Evolutionary conservation across 2,329 filamentous ascomycete genomes (phyloP), one percentile per base, ranked within the genome.

Genomic region (Nannizziopsis barbatae): DNA sequence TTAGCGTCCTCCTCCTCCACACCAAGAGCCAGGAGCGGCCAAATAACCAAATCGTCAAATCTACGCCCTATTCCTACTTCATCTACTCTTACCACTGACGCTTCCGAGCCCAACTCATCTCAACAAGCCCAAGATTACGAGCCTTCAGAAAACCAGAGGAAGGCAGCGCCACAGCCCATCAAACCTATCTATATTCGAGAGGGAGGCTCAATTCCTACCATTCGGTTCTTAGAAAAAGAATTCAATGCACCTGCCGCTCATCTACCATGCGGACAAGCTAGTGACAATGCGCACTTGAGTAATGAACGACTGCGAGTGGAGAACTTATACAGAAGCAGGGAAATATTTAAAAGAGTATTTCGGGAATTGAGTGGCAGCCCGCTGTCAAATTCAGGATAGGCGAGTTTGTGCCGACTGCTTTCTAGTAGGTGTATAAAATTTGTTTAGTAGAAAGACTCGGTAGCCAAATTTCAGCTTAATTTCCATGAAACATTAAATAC

Each of bases 171-270:
- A 48, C 4, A 42, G 45, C 42, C 47, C 14, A 54, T 63, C 9
- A 58, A 61, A 47, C 90, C 89, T 0, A 73, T 98, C 2, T 96
- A 94, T 63, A 98, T 98, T 56, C 79, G 92, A 8, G 92, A 98
- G 67, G 92, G 92, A 10, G 92, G 92, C 4, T 93, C 85, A 0
- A 98, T 98, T 56, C 92, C 92, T 0, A 86, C 86, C 0, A 96
- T 96, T 49, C 74, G 92, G 5, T 96, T 96, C 61, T 63, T 96
- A 33, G 90, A 96, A 65, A 95, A 95, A 69, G 87, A 94, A 59
- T 95, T 96, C 61, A 75, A 76, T 2, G 92, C 92, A 0, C 88
- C 89, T 0, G 90, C 92, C 0, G 90, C 90, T 0, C 89, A 96
- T 65, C 68, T 98, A 31, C 93, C 92, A 0, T 95, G 89, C 60